Evolutionary conservation across 169 alveolate genomes (phyloP).

Genomic region (Eimeria sp.): DNA sequence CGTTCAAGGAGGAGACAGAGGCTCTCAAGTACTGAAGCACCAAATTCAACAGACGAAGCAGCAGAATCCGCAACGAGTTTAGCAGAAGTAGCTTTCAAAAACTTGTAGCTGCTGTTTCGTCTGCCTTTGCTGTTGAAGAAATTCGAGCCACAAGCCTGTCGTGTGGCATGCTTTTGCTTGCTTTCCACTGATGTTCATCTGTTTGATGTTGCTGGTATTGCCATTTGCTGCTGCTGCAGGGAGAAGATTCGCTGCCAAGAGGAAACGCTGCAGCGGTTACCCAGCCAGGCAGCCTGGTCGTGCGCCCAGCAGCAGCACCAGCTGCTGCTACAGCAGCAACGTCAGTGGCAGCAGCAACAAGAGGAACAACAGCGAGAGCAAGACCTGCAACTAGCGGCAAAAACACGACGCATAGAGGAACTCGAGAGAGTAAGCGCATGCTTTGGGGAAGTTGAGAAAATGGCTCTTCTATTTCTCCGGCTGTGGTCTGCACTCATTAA

Average conservation of each 20-base stretch:
- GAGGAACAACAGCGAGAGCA: slow-evolving; percentile 58
- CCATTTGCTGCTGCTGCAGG: slow-evolving; percentile 41
- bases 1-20: slow-evolving; percentile 41
- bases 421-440: slow-evolving; percentile 35
- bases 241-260: slow-evolving; percentile 70
- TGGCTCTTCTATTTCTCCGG: neutral
- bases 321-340: slow-evolving; percentile 54
- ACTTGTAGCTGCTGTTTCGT: too few relatives aligned
- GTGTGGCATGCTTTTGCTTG: neutral
- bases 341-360: slow-evolving; percentile 73
- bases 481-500: neutral
- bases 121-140: neutral
- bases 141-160: neutral
- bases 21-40: slow-evolving; percentile 52
- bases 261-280: slow-evolving; percentile 73
- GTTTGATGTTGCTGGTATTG: neutral
- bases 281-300: slow-evolving; percentile 69
- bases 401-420: slow-evolving; percentile 44
- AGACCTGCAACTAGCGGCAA: slow-evolving; percentile 48
- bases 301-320: slow-evolving; percentile 78
- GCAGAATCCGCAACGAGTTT: neutral
- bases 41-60: slow-evolving; percentile 10
- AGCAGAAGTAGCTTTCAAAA: neutral
- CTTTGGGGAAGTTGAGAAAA: neutral
- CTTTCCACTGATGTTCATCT: neutral